Evolutionary conservation across 2,329 filamentous ascomycete species (phyloP).

Genomic region (Aspergillus brasiliensis): DNA sequence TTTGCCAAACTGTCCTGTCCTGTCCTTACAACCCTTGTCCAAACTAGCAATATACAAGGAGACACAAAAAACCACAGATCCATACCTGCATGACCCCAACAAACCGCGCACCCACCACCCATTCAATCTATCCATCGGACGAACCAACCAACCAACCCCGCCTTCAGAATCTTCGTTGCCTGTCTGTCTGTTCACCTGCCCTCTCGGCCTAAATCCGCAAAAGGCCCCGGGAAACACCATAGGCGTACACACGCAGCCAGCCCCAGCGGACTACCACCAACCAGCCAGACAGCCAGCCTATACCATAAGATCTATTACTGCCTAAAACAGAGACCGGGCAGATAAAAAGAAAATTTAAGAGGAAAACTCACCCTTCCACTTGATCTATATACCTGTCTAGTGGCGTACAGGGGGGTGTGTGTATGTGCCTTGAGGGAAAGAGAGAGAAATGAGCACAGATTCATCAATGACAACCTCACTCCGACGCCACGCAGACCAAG

Average conservation of each 20-base stretch:
- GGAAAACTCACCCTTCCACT: background rate
- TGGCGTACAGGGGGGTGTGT: background rate
- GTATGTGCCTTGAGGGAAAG: too few relatives aligned
- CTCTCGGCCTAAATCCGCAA: background rate
- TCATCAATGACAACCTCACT: conserved; percentile 1
- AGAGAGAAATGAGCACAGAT: background rate
- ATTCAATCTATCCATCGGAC: too few relatives aligned
- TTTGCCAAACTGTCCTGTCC: background rate
- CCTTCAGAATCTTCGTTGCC: background rate
- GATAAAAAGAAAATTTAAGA: background rate
- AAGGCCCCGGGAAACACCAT: background rate
- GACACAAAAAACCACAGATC: background rate
- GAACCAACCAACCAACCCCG: background rate
- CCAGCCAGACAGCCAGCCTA: background rate
- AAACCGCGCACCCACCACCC: background rate
- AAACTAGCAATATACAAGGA: background rate
- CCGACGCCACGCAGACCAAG: background rate
- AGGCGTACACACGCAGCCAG: background rate
- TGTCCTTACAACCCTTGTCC: background rate
- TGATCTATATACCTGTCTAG: background rate
- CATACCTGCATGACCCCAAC: background rate
- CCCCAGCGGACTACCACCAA: background rate
- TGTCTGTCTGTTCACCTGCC: background rate
- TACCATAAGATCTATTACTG: background rate
- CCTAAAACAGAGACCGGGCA: background rate